Percentiles rank a stretch among this genome's conserved stretches.
Conservation (phyloP, 495 filamentous ascomycete genomes). For the Talaromyces ruber region DNA sequence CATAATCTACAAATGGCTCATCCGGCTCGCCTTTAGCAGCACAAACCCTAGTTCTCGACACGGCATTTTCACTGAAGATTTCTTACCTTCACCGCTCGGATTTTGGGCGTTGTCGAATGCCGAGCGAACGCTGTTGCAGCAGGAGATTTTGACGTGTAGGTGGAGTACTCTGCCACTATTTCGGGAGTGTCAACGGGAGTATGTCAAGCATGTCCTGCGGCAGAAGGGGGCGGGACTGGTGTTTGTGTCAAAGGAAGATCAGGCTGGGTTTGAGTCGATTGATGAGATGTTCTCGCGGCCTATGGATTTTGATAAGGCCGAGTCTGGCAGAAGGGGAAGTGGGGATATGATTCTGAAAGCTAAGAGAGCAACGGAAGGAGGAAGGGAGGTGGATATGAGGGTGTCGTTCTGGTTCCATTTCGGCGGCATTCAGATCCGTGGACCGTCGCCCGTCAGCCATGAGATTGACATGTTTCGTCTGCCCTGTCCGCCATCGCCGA, state of each 20-base stretch:
- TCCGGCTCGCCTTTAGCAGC: constrained; percentile 34
- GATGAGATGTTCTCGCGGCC: constrained; percentile 14
- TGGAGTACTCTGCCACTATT: constrained; percentile 39
- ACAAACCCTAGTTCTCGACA: constrained; percentile 19
- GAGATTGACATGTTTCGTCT: constrained; percentile 25
- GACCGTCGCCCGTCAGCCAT: constrained; percentile 14
- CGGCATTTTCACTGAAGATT: constrained; percentile 28
- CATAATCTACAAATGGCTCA: constrained; percentile 34
- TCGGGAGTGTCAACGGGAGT: constrained; percentile 31
- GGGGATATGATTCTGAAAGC: constrained; percentile 23
- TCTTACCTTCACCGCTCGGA: constrained; percentile 26
- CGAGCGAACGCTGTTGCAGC: constrained; percentile 22
- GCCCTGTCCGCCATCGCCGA: constrained; percentile 13
- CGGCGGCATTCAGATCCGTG: constrained; percentile 26
- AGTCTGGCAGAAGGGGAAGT: constrained; percentile 15
- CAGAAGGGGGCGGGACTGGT: constrained; percentile 17
- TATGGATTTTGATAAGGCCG: constrained; percentile 10
- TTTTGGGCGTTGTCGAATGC: constrained; percentile 18
- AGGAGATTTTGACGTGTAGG: constrained; percentile 25
- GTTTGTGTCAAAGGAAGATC: constrained; percentile 15
- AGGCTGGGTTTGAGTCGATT: constrained; percentile 10
- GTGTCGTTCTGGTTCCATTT: constrained; percentile 29
- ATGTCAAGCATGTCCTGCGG: constrained; percentile 23
- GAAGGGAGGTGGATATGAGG: constrained; percentile 11
- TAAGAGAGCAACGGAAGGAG: background rate